Percentiles rank a stretch among this genome's conserved stretches.
These are phyloP conservation scores for Pseudocercospora fuligena DNA, from an alignment of 2,329 filamentous ascomycete species.

Conservation along the genomic window DNA sequence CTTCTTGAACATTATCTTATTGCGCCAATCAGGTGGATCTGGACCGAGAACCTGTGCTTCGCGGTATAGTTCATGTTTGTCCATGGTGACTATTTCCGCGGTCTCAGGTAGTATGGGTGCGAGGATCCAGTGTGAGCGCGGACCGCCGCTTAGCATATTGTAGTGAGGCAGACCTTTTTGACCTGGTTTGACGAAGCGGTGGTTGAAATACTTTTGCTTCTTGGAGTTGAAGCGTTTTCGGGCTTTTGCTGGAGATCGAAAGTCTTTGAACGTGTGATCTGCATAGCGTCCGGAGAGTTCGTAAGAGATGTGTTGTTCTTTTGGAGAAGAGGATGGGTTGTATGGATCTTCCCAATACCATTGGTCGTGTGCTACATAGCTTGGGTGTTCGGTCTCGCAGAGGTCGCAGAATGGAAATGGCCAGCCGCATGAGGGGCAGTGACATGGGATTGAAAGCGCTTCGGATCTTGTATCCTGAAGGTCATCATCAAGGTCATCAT, in stretches of 20 bases:
- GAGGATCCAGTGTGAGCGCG: not conserved
- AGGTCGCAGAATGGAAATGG: not conserved
- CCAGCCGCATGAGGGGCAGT: slow-evolving; percentile 9
- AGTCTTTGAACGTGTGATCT: slow-evolving; percentile 25
- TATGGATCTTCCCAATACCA: not conserved
- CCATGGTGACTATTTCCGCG: not conserved
- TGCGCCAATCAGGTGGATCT: not conserved
- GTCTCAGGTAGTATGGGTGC: not conserved
- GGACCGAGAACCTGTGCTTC: slow-evolving; percentile 13
- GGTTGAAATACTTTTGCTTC: slow-evolving; percentile 23
- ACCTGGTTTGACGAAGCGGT: slow-evolving; percentile 21
- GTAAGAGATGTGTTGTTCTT: slow-evolving; percentile 10
- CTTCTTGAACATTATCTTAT: too few relatives aligned
- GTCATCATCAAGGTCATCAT: not conserved
- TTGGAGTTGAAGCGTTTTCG: slow-evolving; percentile 17
- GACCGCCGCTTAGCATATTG: not conserved
- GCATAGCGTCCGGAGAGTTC: slow-evolving; percentile 14
- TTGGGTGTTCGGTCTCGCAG: not conserved
- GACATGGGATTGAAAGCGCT: not conserved
- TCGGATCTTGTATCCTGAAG: not conserved
- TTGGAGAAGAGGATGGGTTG: not conserved
- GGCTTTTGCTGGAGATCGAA: slow-evolving; percentile 26
- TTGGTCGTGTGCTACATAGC: not conserved
- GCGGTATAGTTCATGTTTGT: slow-evolving; percentile 6
- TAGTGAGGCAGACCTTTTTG: slow-evolving; percentile 17